Base-by-base conservation (phyloP, 2,329 filamentous ascomycete genomes). In the Ophiobolus disseminans region DNA sequence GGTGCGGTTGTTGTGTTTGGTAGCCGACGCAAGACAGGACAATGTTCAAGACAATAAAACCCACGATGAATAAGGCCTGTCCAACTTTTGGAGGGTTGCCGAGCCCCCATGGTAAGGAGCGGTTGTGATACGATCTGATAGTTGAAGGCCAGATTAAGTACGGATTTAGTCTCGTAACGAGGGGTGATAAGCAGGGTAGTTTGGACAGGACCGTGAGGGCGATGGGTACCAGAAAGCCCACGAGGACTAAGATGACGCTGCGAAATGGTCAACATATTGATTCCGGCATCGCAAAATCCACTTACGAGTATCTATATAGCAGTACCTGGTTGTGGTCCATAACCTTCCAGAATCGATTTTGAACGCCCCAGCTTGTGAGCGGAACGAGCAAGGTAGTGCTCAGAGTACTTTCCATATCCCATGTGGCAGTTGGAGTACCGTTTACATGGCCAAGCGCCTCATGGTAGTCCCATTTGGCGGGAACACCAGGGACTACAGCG, bases 41-140 rank as follows among this genome's bases (percentile, higher is more conserved):
- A 35, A 66, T 47, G 28, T 62, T 63, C 7, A 62, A 34, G 26
- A 57, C 25, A 10, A 62, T 3, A 32, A 65, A 58, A 20, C 55
- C 61, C 8, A 66, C 31, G 25, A 82, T 76, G 58, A 76, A 81
- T 8, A 80, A 70, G 45, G 65, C 58, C 35, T 80, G 78, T 1
- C 77, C 77, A 1, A 72, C 44, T 1, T 75, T 80, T 0, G 78
- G 78, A 3, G 66, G 65, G 45, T 76, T 75, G 1, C 58, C 55
- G 11, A 57, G 36, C 1, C 40, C 44, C 8, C 34, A 58, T 9
- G 53, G 59, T 2, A 62, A 53, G 4, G 57, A 14, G 9, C 41
- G 55, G 5, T 50, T 36, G 16, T 63, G 59, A 42, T 59, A 57
- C 2, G 36, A 47, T 5, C 53, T 45, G 19, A 61, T 35, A 10